Evolutionary conservation across 23 red algal genomes (phyloP), one percentile per base, ranked within the genome.

Genomic region (Gracilaria gracilis): DNA sequence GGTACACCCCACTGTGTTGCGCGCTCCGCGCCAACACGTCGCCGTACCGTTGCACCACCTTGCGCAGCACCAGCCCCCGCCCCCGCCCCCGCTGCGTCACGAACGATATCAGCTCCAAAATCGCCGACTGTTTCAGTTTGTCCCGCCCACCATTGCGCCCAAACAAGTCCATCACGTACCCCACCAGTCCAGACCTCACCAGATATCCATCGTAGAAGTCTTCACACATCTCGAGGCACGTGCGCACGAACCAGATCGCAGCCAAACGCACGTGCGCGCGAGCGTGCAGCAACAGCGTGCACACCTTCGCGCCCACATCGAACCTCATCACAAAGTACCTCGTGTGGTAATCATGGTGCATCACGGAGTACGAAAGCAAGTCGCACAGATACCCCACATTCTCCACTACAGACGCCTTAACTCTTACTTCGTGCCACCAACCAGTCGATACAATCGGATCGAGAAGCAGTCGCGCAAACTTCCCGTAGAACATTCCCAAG

Each of bases 251-350:
- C 31, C 89, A 79, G 7, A 84, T 48, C 33, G 89, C 89, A 24
- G 81, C 61, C 79, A 93, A 46, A 0, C 53, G 51, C 77, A 93
- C 61, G 65, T 93, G 73, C 36, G 81, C 37, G 1, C 54, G 28
- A 59, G 34, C 12, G 72, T 85, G 80, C 57, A 23, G 49, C 49
- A 93, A 40, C 64, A 93, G 61, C 25, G 12, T 46, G 17, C 55
- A 61, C 4, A 93, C 79, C 57, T 84, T 83, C 9, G 31, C 57
- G 11, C 55, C 89, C 75, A 84, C 89, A 47, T 93, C 73, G 25
- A 58, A 86, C 51, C 67, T 73, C 14, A 93, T 57, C 57, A 93
- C 89, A 82, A 93, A 93, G 69, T 93, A 93, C 59, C 82, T 83
- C 27, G 78, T 59, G 36, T 67, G 89, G 65, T 72, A 93, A 32